phyloP scores from a whole-genome alignment of 2,329 filamentous ascomycete species.

The Alternaria panax region DNA sequence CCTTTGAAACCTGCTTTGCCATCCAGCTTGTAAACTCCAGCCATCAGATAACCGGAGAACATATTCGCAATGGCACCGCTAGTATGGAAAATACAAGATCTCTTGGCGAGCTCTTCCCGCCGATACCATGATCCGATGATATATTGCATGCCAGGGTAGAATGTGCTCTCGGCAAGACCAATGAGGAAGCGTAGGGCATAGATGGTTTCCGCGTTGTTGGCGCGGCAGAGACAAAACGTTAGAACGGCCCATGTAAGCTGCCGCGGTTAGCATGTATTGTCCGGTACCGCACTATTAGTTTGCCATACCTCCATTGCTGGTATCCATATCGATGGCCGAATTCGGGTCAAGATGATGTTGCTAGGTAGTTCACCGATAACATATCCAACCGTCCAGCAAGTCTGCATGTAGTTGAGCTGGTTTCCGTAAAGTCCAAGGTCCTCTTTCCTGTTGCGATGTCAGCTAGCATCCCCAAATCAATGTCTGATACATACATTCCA shows the following conservation, averaged over 20 bases:
- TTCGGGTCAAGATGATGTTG: slow-evolving; percentile 34
- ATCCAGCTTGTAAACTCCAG: slow-evolving; percentile 63
- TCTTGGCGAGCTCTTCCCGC: slow-evolving; percentile 23
- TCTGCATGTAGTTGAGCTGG: slow-evolving; percentile 55
- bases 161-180: slow-evolving; percentile 56
- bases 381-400: slow-evolving; percentile 68
- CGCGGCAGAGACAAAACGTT: slow-evolving; percentile 12
- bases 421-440: slow-evolving; percentile 33
- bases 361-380: slow-evolving; percentile 47
- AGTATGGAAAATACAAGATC: slow-evolving; percentile 26
- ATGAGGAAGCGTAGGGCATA: slow-evolving; percentile 25
- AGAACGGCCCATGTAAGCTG: slow-evolving; percentile 14
- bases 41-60: slow-evolving; percentile 54
- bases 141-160: slow-evolving; percentile 58
- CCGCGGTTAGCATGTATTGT: not conserved
- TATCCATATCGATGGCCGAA: slow-evolving; percentile 20
- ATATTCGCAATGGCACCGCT: slow-evolving; percentile 23
- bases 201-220: slow-evolving; percentile 13
- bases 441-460: slow-evolving; percentile 21
- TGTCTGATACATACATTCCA: slow-evolving; percentile 21
- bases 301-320: slow-evolving; percentile 15
- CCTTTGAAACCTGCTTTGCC: slow-evolving; percentile 62
- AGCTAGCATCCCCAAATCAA: not conserved
- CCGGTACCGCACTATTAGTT: not conserved
- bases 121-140: slow-evolving; percentile 30